Conservation (phyloP, 2,329 filamentous ascomycete genomes). For the Arthroderma sp. region DNA sequence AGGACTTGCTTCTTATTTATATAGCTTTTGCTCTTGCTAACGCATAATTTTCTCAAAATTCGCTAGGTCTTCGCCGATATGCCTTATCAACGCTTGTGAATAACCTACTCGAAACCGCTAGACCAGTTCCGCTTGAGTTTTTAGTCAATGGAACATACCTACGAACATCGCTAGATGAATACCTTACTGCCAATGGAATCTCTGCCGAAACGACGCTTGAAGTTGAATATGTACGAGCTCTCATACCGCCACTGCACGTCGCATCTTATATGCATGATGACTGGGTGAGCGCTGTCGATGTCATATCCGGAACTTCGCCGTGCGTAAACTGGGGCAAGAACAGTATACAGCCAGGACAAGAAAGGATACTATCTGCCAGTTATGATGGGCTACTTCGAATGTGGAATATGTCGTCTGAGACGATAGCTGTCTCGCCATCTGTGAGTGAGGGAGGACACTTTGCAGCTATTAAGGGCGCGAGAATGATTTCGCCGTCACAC, state of each 20-base stretch:
- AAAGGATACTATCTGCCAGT: conserved; percentile 75
- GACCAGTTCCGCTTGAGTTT: conserved; percentile 60
- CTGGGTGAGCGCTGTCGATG: conserved; percentile 82
- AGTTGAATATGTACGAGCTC: conserved; percentile 83
- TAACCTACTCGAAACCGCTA: conserved; percentile 43
- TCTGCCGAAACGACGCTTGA: conserved; percentile 77
- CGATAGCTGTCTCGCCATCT: conserved; percentile 62
- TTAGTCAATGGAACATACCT: conserved; percentile 89
- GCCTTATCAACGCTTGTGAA: conserved; percentile 52
- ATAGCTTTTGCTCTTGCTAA: neutral
- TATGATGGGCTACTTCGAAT: conserved; percentile 82
- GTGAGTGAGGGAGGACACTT: conserved; percentile 58
- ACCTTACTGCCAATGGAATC: conserved; percentile 71
- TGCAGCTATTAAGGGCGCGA: conserved; percentile 66
- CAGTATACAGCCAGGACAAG: conserved; percentile 40
- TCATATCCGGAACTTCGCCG: conserved; percentile 55
- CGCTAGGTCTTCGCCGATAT: conserved; percentile 41
- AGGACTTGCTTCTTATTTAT: neutral
- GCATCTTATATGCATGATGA: conserved; percentile 94
- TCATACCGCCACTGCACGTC: conserved; percentile 78
- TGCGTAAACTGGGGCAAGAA: conserved; percentile 45
- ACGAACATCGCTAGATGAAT: conserved; percentile 78
- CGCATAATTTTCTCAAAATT: neutral
- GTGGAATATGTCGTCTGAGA: conserved; percentile 79
- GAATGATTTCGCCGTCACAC: conserved; percentile 65